phyloP scores from a whole-genome alignment of 345 rosid species.

The Abelmoschus esculentus region DNA sequence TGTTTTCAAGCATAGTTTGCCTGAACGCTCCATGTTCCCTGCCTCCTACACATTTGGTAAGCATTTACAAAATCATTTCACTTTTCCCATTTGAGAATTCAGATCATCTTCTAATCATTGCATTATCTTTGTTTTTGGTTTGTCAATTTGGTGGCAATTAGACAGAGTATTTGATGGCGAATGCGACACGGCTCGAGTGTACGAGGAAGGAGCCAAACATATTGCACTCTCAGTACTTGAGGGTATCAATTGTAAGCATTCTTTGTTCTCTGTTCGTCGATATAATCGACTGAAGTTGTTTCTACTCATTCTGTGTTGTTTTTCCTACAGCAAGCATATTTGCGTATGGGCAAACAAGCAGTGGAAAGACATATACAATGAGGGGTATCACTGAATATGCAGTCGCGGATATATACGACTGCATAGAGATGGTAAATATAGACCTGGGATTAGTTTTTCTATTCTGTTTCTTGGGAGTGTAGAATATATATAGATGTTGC shows the following conservation, averaged over 20 bases:
- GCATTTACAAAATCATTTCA: neutral
- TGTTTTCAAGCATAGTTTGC: constrained; percentile 39
- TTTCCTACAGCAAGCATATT: constrained; percentile 50
- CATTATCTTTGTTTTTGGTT: neutral
- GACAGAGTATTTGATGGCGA: constrained; percentile 4
- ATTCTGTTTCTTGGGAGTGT: neutral
- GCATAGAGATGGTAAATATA: constrained; percentile 35
- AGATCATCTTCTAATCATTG: neutral
- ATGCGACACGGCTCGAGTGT: neutral
- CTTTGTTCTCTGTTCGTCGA: neutral
- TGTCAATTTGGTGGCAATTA: constrained; percentile 23
- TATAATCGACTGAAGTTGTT: neutral
- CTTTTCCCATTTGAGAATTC: neutral
- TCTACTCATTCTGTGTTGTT: neutral
- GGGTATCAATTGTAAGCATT: neutral
- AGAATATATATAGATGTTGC: neutral
- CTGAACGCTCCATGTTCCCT: constrained; percentile 48
- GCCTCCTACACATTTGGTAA: constrained; percentile 55
- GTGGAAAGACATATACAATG: constrained; percentile 81
- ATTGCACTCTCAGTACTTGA: constrained; percentile 1
- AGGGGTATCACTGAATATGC: constrained; percentile 50
- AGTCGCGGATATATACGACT: constrained; percentile 42
- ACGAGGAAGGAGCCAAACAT: neutral
- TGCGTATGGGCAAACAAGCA: constrained; percentile 77
- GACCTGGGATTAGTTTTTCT: neutral